Evolutionary conservation across 2,329 filamentous ascomycete species (phyloP), one percentile per base, ranked within the genome.

Genomic region (Monascus ruber): DNA sequence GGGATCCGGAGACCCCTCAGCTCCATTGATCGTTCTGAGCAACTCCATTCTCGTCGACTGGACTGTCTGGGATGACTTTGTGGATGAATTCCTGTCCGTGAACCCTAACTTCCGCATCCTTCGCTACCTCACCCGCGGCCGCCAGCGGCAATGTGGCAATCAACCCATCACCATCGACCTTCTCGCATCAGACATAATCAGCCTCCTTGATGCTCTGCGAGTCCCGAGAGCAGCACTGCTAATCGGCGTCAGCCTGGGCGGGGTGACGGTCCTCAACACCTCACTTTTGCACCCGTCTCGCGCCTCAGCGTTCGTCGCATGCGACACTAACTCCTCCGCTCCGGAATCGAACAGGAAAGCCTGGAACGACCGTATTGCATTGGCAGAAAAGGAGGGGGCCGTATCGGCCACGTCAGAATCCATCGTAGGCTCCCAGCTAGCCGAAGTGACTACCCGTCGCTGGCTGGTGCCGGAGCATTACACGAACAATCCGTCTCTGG

Each of bases 21-120:
- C 85, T 0, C 85, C 85, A 0, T 73, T 82, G 0, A 70, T 94
- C 7, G 78, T 85, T 17, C 81, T 88, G 48, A 73, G 73, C 62
- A 93, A 93, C 68, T 88, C 82, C 1, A 79, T 94, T 36, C 74
- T 94, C 5, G 85, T 84, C 2, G 78, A 81, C 35, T 72, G 81
- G 47, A 70, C 75, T 56, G 91, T 94, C 74, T 94, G 86, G 86
- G 82, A 91, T 50, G 69, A 70, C 1, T 76, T 93, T 42, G 65
- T 91, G 1, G 63, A 67, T 1, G 64, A 75, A n/a, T 72, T 91
- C 47, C 58, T 70, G 37, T 58, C 63, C 0, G 53, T 74, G 31
- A 75, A 79, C 24, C 75, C 77, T 31, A 46, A 53, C 28, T 80
- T 85, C 58, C 79, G 83, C 37, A 72, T 93, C 47, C 67, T 94